phyloP scores from a whole-genome alignment of 768 basidiomycete species.

The Krasilnikovozyma curviuscula region DNA sequence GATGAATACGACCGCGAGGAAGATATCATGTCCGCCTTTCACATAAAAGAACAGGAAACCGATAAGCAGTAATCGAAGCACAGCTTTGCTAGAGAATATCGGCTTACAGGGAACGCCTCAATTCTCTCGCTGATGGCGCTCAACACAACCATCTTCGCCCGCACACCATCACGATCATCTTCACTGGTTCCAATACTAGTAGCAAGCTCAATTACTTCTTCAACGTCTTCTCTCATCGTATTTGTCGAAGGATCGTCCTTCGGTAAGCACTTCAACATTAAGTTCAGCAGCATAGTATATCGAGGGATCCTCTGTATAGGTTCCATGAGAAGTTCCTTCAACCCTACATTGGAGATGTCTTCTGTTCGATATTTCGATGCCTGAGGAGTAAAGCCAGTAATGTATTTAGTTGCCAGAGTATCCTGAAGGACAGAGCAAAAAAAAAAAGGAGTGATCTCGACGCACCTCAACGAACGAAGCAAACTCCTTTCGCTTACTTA shows the following conservation, averaged over 20 bases:
- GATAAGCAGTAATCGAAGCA: neutral
- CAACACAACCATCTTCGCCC: slow-evolving; percentile 71
- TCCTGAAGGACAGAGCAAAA: too few species aligned
- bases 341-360: slow-evolving; percentile 6
- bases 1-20: slow-evolving; percentile 45
- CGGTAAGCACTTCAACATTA: slow-evolving; percentile 18
- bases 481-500: slow-evolving; percentile 63
- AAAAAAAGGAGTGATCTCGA: too few species aligned
- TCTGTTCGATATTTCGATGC: slow-evolving; percentile 39
- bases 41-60: neutral
- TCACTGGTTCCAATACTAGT: slow-evolving; percentile 80
- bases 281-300: slow-evolving; percentile 75
- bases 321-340: slow-evolving; percentile 40
- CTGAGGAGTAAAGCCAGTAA: neutral
- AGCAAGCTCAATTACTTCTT: slow-evolving; percentile 70
- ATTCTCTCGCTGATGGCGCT: slow-evolving; percentile 39
- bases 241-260: slow-evolving; percentile 68
- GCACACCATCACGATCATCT: slow-evolving; percentile 74
- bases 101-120: slow-evolving; percentile 57
- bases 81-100: neutral
- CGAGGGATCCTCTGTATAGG: slow-evolving; percentile 89
- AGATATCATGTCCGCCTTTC: neutral
- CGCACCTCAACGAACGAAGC: slow-evolving; percentile 69
- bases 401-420: too few species aligned
- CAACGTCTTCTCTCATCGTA: slow-evolving; percentile 53